Evolutionary conservation across 1,284 basidiomycete species (phyloP).

Genomic region (Takashimella tepidaria): DNA sequence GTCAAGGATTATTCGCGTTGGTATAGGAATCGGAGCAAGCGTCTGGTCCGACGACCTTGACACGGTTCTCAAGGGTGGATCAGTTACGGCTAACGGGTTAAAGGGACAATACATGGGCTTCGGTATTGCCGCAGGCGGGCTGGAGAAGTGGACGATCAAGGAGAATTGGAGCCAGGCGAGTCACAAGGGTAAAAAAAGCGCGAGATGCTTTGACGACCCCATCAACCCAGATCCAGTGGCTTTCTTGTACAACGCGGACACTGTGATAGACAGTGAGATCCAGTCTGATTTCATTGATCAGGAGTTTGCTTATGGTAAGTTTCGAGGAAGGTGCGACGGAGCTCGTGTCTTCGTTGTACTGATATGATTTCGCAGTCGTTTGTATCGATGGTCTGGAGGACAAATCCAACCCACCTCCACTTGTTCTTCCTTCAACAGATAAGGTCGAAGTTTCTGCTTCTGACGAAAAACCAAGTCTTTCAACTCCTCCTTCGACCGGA

Average conservation of each 20-base stretch:
- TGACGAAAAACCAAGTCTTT: not conserved
- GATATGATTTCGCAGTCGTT: constrained; percentile 24
- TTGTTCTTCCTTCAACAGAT: constrained; percentile 6
- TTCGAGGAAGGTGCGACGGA: not conserved
- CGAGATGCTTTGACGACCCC: constrained; percentile 44
- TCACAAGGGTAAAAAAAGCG: constrained; percentile 39
- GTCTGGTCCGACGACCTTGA: constrained; percentile 49
- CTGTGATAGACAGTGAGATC: constrained; percentile 31
- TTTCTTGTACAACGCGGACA: constrained; percentile 35
- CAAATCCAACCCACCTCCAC: constrained; percentile 12
- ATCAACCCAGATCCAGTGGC: constrained; percentile 44
- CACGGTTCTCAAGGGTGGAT: constrained; percentile 40
- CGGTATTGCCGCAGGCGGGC: constrained; percentile 46
- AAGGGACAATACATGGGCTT: constrained; percentile 47
- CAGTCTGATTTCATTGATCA: constrained; percentile 45
- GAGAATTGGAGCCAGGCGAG: constrained; percentile 45
- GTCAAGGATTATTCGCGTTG: constrained; percentile 47
- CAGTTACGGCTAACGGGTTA: constrained; percentile 38
- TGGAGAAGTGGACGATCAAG: constrained; percentile 41
- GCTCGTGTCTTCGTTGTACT: not conserved
- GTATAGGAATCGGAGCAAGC: constrained; percentile 48
- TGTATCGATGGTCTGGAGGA: constrained; percentile 33
- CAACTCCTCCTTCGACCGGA: constrained; percentile 25
- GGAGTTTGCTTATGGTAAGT: constrained; percentile 47
- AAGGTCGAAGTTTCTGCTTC: not conserved